Evolutionary conservation across 2,329 filamentous ascomycete species (phyloP).

Genomic region (Coleophoma crateriformis): DNA sequence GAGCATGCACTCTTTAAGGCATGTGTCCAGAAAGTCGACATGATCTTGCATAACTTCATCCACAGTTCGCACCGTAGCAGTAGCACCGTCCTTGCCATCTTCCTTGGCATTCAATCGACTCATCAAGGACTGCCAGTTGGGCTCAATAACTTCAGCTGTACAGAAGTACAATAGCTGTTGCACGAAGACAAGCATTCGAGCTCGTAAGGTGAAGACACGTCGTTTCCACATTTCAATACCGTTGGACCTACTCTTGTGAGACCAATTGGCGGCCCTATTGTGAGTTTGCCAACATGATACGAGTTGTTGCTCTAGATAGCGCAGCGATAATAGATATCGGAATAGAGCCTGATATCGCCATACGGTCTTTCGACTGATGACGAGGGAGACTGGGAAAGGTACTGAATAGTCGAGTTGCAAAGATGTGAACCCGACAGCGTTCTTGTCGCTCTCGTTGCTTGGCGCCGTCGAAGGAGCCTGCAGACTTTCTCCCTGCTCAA

Average conservation of each 20-base stretch:
- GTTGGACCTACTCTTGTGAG: conserved; percentile 67
- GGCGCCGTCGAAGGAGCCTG: conserved; percentile 63
- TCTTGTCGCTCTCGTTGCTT: conserved; percentile 72
- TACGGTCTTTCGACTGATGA: conserved; percentile 94
- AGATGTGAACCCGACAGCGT: conserved; percentile 85
- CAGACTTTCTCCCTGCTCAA: conserved; percentile 83
- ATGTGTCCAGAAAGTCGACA: conserved; percentile 96
- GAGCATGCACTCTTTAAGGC: conserved; percentile 97
- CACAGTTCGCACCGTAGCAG: conserved; percentile 62
- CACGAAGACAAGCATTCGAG: conserved; percentile 94
- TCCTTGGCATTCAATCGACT: conserved; percentile 66
- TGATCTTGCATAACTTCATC: conserved; percentile 99
- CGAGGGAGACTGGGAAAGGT: conserved; percentile 90
- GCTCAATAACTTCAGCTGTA: conserved; percentile 94
- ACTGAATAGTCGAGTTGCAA: conserved; percentile 91
- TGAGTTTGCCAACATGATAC: conserved; percentile 88
- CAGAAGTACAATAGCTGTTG: conserved; percentile 97
- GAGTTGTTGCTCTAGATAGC: conserved; percentile 83
- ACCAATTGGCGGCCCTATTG: conserved; percentile 75
- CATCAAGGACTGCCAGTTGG: conserved; percentile 95
- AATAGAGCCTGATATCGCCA: conserved; percentile 95
- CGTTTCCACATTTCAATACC: conserved; percentile 89
- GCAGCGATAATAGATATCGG: conserved; percentile 83
- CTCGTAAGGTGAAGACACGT: conserved; percentile 82
- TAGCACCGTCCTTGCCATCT: conserved; percentile 30